These are phyloP conservation scores for Serpula lacrymans DNA, from an alignment of 768 basidiomycete species.

Conservation along the genomic window DNA sequence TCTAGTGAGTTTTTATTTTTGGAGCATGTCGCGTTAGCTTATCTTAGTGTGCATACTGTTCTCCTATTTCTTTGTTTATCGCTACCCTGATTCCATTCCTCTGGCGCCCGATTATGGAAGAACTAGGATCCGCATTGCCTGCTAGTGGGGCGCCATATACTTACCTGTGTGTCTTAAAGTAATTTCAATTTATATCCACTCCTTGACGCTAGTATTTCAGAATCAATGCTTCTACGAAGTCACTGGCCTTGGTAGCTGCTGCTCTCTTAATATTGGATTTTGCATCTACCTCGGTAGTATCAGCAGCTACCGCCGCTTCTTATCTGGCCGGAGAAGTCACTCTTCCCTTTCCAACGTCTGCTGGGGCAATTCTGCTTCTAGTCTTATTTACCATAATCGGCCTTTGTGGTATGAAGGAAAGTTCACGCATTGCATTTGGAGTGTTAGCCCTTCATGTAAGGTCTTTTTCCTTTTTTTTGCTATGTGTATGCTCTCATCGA, in stretches of 20 bases:
- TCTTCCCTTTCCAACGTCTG: constrained; percentile 53
- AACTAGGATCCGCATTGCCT: constrained; percentile 65
- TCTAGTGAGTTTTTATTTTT: constrained; percentile 47
- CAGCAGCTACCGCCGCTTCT: constrained; percentile 66
- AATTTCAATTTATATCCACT: neutral
- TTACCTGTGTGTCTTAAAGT: constrained; percentile 46
- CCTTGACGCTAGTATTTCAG: constrained; percentile 27
- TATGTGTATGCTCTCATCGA: constrained; percentile 1
- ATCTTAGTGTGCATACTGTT: constrained; percentile 33
- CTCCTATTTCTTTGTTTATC: constrained; percentile 64
- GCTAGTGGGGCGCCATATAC: constrained; percentile 71
- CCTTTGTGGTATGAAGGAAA: constrained; percentile 58
- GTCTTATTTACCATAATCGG: constrained; percentile 51
- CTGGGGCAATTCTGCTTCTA: constrained; percentile 52
- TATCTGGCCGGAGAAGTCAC: constrained; percentile 64
- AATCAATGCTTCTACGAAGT: constrained; percentile 61
- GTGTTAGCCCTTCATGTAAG: constrained; percentile 61
- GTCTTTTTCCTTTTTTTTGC: constrained; percentile 4
- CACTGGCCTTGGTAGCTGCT: constrained; percentile 61
- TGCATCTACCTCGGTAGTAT: constrained; percentile 64
- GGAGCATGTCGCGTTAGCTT: neutral
- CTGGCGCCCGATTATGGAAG: constrained; percentile 75
- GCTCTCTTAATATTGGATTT: constrained; percentile 70
- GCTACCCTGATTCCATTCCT: constrained; percentile 61
- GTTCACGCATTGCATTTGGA: constrained; percentile 54